Evolutionary conservation across 78 protist genomes (phyloP).

Genomic region (Dictyostelium brefeldianum): DNA sequence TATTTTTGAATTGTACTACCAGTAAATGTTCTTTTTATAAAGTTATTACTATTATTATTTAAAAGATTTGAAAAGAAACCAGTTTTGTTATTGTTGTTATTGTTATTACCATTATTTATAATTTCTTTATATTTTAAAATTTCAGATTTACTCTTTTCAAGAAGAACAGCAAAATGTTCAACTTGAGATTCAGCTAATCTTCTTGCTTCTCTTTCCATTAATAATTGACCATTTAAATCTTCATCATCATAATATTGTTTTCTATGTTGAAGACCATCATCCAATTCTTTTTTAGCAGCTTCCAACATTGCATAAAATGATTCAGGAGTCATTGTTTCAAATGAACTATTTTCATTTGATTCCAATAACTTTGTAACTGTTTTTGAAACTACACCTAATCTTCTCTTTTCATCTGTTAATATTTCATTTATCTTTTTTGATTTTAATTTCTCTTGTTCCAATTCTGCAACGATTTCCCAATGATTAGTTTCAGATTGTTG

Average conservation of each 20-base stretch:
- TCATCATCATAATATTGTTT: slow-evolving; percentile 71
- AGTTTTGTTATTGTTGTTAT: background rate
- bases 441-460: slow-evolving; percentile 61
- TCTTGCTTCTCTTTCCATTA: slow-evolving; percentile 77
- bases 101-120: slow-evolving; percentile 2
- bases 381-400: slow-evolving; percentile 57
- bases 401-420: slow-evolving; percentile 52
- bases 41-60: background rate
- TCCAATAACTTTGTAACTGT: slow-evolving; percentile 44
- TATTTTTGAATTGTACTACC: background rate
- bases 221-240: slow-evolving; percentile 61
- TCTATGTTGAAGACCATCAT: slow-evolving; percentile 53
- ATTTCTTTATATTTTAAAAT: slow-evolving; percentile 42
- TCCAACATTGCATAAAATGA: slow-evolving; percentile 78
- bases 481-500: slow-evolving; percentile 28
- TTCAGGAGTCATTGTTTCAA: slow-evolving; percentile 48
- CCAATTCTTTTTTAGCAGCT: slow-evolving; percentile 48
- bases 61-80: slow-evolving; percentile 29
- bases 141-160: slow-evolving; percentile 66
- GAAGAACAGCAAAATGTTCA: slow-evolving; percentile 56
- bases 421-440: slow-evolving; percentile 19
- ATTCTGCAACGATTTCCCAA: slow-evolving; percentile 42
- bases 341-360: background rate
- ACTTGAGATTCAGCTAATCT: slow-evolving; percentile 75
- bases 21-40: slow-evolving; percentile 38